Base-by-base conservation (phyloP, 345 rosid species). In the Eutrema japonicum region DNA sequence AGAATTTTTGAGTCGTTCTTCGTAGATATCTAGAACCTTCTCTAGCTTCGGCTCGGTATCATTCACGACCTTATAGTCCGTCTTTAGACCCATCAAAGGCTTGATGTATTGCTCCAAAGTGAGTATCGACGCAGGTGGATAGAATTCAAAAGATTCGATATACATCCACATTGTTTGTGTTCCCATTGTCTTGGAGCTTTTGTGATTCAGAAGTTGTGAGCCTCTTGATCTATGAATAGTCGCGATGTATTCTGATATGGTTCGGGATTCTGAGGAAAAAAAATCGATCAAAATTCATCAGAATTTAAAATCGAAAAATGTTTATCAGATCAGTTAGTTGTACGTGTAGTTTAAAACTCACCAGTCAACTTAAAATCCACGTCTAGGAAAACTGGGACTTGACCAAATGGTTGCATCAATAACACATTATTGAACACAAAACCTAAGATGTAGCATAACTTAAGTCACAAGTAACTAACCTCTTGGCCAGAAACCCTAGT, bases 341-440 rank as follows among this genome's bases (percentile, higher is more conserved):
- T 7, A 32, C 33, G 46, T 35, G 45, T 46, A 47, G 35, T 29
- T 64, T 30, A 42, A 70, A 60, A 71, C 67, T 75, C 79, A 91
- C 97, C 93, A 10, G 79, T 76, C 57, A 91, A 82, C 78, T 79
- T 82, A 41, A 88, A 48, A 73, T 83, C 79, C n/a, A 86, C 88
- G 14, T 89, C 79, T 71, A 83, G 78, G 5, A 85, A 57, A 42
- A 80, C 89, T 10, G 93, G 97, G 63, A 91, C 80, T 78, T 71
- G 85, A 64, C 93, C 91, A 42, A 87, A 91, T 9, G 91, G 96
- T 93, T 87, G 85, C 83, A 77, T 54, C 60, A 48, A 70, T 10
- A 37, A 72, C 43, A 62, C 26, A 40, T 32, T 4, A 41, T 30
- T 18, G 30, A 57, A 22, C 27, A 5, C 5, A 40, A 41, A 67